phyloP scores from a whole-genome alignment of 2,329 filamentous ascomycete species.

The Ophiostoma triangulosporum region DNA sequence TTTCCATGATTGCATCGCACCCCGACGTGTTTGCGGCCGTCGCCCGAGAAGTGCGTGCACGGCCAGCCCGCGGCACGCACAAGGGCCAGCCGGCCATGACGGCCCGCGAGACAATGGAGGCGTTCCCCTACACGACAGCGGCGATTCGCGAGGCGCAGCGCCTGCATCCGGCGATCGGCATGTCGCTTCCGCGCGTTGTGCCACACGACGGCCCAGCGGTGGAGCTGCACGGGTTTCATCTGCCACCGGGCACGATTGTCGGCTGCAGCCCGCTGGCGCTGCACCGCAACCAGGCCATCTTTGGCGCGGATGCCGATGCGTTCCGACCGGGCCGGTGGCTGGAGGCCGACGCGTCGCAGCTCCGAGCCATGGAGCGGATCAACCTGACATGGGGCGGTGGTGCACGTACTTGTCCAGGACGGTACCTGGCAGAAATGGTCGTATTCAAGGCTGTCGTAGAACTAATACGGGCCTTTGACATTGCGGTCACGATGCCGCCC shows the following conservation, averaged over 20 bases:
- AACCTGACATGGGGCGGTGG: conserved; percentile 41
- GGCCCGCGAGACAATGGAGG: conserved; percentile 16
- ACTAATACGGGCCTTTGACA: conserved; percentile 30
- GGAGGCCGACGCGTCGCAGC: conserved; percentile 15
- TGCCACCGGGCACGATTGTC: conserved; percentile 34
- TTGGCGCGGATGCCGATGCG: conserved; percentile 29
- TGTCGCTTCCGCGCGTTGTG: conserved; percentile 35
- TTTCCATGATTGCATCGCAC: conserved; percentile 33
- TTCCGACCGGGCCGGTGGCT: conserved; percentile 38
- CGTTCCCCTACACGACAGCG: conserved; percentile 27
- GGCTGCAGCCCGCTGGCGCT: conserved; percentile 37
- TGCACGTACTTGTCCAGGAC: conserved; percentile 35
- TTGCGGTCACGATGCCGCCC: conserved; percentile 26
- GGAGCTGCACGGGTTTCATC: conserved; percentile 23
- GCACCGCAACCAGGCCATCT: conserved; percentile 36
- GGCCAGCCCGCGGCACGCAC: not conserved
- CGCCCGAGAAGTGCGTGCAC: conserved; percentile 18
- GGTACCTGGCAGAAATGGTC: conserved; percentile 36
- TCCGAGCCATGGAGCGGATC: conserved; percentile 30
- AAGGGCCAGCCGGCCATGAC: conserved; percentile 5
- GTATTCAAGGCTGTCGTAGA: conserved; percentile 30
- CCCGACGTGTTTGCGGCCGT: conserved; percentile 21
- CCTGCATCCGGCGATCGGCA: conserved; percentile 36
- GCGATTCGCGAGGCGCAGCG: conserved; percentile 38
- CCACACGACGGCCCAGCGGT: conserved; percentile 22